phyloP scores from a whole-genome alignment of 2,329 filamentous ascomycete genomes.

The Beauveria pseudobassiana region DNA sequence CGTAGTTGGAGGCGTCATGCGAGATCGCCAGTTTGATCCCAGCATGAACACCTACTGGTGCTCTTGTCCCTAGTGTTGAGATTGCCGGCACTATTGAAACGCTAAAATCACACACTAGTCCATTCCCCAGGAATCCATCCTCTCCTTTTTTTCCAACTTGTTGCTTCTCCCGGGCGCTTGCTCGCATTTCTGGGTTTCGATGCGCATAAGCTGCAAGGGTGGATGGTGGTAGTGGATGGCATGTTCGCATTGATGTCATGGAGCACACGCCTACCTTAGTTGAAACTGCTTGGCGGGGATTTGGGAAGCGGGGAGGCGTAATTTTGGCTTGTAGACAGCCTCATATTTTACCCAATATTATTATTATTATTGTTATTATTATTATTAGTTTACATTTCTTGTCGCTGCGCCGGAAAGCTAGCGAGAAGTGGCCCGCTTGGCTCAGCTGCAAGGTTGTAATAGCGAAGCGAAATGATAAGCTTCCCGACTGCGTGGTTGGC shows the following conservation, averaged over 20 bases:
- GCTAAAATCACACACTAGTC: background rate
- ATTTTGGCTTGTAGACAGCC: too few relatives aligned
- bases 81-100: conserved; percentile 4
- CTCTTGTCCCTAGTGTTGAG: background rate
- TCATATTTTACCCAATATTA: too few relatives aligned
- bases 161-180: background rate
- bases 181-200: background rate
- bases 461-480: too few relatives aligned
- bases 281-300: background rate
- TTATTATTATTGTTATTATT: too few relatives aligned
- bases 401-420: background rate
- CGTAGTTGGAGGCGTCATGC: conserved; percentile 4
- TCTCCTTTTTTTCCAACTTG: too few relatives aligned
- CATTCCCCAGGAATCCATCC: background rate
- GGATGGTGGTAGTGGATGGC: background rate
- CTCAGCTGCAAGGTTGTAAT: too few relatives aligned
- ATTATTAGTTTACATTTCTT: background rate
- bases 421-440: too few relatives aligned
- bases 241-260: conserved; percentile 8
- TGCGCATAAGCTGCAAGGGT: conserved; percentile 6
- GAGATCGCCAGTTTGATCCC: background rate
- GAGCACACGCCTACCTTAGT: background rate
- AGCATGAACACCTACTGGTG: background rate
- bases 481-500: too few relatives aligned
- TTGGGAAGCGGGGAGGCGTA: too few relatives aligned